A percentile compares a stretch with the other conserved stretches of the same genome.
These are phyloP conservation scores for Hirsutella minnesotensis DNA, from an alignment of 2,329 filamentous ascomycete species.

Conservation along the genomic window DNA sequence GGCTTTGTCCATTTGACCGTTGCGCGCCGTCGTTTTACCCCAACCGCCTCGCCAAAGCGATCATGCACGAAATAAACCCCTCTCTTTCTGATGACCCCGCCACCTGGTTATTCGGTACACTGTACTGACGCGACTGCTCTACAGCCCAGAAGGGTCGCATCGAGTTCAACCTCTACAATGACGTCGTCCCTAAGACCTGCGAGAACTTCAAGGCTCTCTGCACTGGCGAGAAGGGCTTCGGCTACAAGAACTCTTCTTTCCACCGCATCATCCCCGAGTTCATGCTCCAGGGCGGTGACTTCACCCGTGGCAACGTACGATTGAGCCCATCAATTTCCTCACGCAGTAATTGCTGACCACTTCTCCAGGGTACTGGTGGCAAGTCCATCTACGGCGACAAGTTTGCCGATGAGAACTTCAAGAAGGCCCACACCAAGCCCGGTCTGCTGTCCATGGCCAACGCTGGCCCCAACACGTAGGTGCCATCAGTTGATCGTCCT, in stretches of 20 bases:
- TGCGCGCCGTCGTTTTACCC: too few species aligned
- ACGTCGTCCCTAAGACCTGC: conserved; percentile 77
- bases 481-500: too few species aligned
- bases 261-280: conserved; percentile 88
- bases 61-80: too few species aligned
- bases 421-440: conserved; percentile 57
- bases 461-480: conserved; percentile 84
- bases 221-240: conserved; percentile 69
- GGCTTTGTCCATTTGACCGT: not conserved
- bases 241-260: conserved; percentile 75
- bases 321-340: not conserved
- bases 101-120: too few species aligned
- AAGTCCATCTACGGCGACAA: conserved; percentile 94
- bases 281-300: conserved; percentile 96
- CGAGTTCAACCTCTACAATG: conserved; percentile 80
- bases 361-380: conserved; percentile 67
- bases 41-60: too few species aligned
- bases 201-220: conserved; percentile 79
- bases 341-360: conserved; percentile 6
- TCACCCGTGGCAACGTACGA: conserved; percentile 82
- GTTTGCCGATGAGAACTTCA: conserved; percentile 91
- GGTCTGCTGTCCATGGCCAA: conserved; percentile 92
- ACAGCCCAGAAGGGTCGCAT: conserved; percentile 66
- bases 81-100: too few species aligned
- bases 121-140: conserved; percentile 2